Evolutionary conservation across 352 stramenopile genomes (phyloP), one percentile per base, ranked within the genome.

Genomic region (Hyaloperonospora arabidopsidis): DNA sequence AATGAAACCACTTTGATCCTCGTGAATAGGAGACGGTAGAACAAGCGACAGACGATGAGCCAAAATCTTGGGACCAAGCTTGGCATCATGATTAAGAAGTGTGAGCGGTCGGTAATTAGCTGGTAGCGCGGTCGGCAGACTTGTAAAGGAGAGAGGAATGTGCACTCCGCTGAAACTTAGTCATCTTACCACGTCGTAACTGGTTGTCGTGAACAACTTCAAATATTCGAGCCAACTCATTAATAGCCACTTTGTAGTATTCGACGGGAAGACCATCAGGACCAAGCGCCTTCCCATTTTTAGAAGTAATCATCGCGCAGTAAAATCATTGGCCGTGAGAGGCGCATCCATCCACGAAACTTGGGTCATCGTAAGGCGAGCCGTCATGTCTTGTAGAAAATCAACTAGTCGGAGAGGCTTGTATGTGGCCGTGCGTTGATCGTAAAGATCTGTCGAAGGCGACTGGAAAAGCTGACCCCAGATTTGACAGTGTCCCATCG

Each of bases 21-120:
- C 56, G 25, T 64, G 36, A 14, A 53, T 56, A 17, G 55, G 40
- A 13, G 6, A 7, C 10, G 34, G 49, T 22, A 63, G 14, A 6
- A 55, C 18, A 12, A 43, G 6, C 1, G 25, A 22, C 14, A 63
- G 23, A 11, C 54, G 22, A 6, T 32, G 15, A 5, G 45, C 44
- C 1, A 61, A 14, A 18, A 61, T 34, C 19, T 52, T 58, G 2
- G 56, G 48, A 1, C 23, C 44, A 2, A 57, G 36, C 17, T 58
- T 63, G 2, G 57, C 57, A 10, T 59, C 57, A 23, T 59, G 38
- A 14, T 64, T 64, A 2, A 59, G 49, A 1, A 63, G 38, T 5
- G 57, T 63, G 14, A 59, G 13, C 2, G 49, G 56, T 2, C 56
- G n/a, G 13, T 54, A 63, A n/a, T 58, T 64, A 17, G 11, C 39